Evolutionary conservation across 768 basidiomycete species (phyloP), one percentile per base, ranked within the genome.

Genomic region (Mycena pura): DNA sequence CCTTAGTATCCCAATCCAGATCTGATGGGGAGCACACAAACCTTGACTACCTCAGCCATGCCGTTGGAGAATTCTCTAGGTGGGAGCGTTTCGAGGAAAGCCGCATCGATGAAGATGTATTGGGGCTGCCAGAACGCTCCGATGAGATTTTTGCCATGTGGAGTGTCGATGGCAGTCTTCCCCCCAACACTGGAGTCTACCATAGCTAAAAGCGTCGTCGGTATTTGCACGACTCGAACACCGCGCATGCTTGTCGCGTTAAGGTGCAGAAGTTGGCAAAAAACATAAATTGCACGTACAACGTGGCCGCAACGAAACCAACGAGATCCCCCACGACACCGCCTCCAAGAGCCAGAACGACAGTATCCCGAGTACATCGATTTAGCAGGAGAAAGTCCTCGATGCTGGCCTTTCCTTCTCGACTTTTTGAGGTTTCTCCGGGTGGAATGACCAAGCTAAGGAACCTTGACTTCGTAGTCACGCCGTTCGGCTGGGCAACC

Each of bases 81-180:
- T 0, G 96, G 96, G 2, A 99, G 87, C 1, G 93, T 95, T 70
- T 95, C 93, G 57, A 99, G 85, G 82, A 97, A 96, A 2, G 96
- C 91, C 24, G 93, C 91, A 73, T 99, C 97, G 66, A 98, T 96
- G 77, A 99, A 99, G 72, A 99, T 90, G 80, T 90, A 98, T 68
- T 92, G 87, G 0, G 97, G 97, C 76, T 99, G 96, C 93, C 95
- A 95, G 81, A 99, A 99, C 5, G 96, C 92, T 59, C 97, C 97
- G 66, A 99, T 94, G 66, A 99, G 85, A 76, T 99, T 99, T 80
- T 99, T 99, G 55, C 97, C 97, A 64, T 95, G 93, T 2, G 94
- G 95, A 0, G 96, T 98, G 73, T 99, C 97, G 62, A 99, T 95
- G n/a, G 97, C 96, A 0, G 97, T 99, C 82, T 98, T 99, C 32